A percentile compares a stretch with the other conserved stretches of the same genome.
Conservation (phyloP, 2,329 filamentous ascomycete genomes). For the Clarireedia paspali region DNA sequence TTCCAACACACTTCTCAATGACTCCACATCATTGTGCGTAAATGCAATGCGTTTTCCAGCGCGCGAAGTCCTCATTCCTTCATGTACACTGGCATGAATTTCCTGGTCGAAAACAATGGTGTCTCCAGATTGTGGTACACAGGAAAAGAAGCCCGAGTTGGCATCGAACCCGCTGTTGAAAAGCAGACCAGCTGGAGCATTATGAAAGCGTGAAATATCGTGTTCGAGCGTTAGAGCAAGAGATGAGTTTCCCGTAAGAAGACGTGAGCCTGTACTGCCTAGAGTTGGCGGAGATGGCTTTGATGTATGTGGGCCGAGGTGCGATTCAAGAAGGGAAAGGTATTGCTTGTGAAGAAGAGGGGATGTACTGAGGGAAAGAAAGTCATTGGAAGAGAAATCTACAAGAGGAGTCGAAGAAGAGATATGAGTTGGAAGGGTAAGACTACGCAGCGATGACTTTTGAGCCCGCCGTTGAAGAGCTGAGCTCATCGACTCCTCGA, state of each 20-base stretch:
- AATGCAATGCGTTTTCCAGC: constrained; percentile 41
- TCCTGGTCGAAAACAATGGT: constrained; percentile 56
- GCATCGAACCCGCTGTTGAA: constrained; percentile 52
- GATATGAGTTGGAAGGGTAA: constrained; percentile 8
- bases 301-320: not conserved
- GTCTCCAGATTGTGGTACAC: constrained; percentile 44
- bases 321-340: constrained; percentile 11
- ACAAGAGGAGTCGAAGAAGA: constrained; percentile 27
- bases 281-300: constrained; percentile 1
- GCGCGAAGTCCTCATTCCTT: constrained; percentile 33
- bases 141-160: constrained; percentile 42
- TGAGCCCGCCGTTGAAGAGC: constrained; percentile 4
- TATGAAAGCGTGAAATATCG: constrained; percentile 52
- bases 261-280: constrained; percentile 45
- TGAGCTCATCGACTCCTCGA: not conserved
- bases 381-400: constrained; percentile 31
- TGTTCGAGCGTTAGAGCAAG: constrained; percentile 53
- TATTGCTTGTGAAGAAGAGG: constrained; percentile 13
- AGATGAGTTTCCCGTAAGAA: constrained; percentile 56
- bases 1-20: constrained; percentile 26
- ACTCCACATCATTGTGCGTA: constrained; percentile 44
- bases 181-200: constrained; percentile 47
- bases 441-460: constrained; percentile 2
- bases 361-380: constrained; percentile 22
- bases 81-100: constrained; percentile 57